Evolutionary conservation across 352 stramenopile genomes (phyloP), one percentile per base, ranked within the genome.

Genomic region (Phytophthora melonis): DNA sequence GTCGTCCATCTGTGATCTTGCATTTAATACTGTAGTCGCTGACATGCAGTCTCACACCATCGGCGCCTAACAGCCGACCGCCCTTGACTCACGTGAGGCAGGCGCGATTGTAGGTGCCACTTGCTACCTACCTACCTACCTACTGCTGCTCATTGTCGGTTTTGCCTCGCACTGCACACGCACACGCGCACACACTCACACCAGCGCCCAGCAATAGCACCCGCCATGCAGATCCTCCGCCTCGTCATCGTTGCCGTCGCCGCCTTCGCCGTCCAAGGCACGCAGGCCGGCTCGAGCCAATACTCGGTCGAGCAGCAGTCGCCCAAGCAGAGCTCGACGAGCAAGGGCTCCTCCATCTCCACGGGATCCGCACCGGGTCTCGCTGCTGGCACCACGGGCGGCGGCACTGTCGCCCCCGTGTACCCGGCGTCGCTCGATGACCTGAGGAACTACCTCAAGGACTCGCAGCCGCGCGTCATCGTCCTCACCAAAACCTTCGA

Each of bases 401-500:
- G 83, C 5, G 83, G 80, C 67, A 78, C 67, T 39, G 61, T 73
- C 7, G 49, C 66, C 14, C 70, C 74, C 1, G 78, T 87, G 14
- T 87, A 87, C 63, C 83, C 83, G 4, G 79, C 21, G 18, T 79
- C 64, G 18, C 73, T 84, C 63, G 53, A 25, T 21, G 63, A 90
- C 67, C 79, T 88, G 62, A 84, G 77, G 75, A 63, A 53, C 32
- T 86, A 81, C 61, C 72, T 89, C 43, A 75, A 62, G 25, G 78
- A 87, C 66, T 71, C 25, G 11, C 56, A 79, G 34, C 58, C 80
- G 47, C 78, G 78, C 19, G 82, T 91, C 41, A 88, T 91, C 64
- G 57, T 88, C n/a, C 74, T 89, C 49, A 82, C 76, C 63, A 78
- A 80, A 58, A 63, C 63, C 2, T 89, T 88, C 50, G 74, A 89